A percentile compares a stretch with the other conserved stretches of the same genome.
Evolutionary conservation across 169 alveolate genomes (phyloP).

Genomic region (Eimeria nieschulzi): DNA sequence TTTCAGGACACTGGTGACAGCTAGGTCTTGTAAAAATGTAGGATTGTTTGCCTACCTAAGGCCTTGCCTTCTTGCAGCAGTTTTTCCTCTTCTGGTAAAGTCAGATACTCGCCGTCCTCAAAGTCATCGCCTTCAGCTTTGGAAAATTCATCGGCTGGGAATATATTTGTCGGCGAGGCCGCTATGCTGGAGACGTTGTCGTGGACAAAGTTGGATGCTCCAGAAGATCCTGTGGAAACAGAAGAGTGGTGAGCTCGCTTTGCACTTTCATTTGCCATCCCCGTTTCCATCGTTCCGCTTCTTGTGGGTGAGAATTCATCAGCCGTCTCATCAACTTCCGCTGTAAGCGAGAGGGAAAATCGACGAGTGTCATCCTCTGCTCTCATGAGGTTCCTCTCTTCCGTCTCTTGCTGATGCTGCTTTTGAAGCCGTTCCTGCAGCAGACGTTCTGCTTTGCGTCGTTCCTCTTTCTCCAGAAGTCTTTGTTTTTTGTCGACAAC

Average conservation of each 20-base stretch:
- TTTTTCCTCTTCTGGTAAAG: neutral
- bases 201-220: neutral
- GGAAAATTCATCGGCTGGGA: neutral
- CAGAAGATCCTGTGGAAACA: neutral
- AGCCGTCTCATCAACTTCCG: neutral
- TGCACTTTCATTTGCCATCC: too few relatives aligned
- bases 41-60: conserved; percentile 18
- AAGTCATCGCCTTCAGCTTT: neutral
- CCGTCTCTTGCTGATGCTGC: conserved; percentile 31
- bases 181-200: neutral
- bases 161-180: neutral
- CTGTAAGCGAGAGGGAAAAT: conserved; percentile 17
- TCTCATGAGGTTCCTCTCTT: conserved; percentile 24
- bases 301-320: too few relatives aligned
- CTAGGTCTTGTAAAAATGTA: neutral
- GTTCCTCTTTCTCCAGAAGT: conserved; percentile 28
- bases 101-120: neutral
- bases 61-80: conserved; percentile 50
- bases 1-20: neutral
- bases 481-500: conserved; percentile 17
- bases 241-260: neutral
- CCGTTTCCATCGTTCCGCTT: too few relatives aligned
- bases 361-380: conserved; percentile 33
- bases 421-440: conserved; percentile 33
- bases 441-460: conserved; percentile 15